Evolutionary conservation across 2,329 filamentous ascomycete species (phyloP), one percentile per base, ranked within the genome.

Genomic region (Xylariales sp.): DNA sequence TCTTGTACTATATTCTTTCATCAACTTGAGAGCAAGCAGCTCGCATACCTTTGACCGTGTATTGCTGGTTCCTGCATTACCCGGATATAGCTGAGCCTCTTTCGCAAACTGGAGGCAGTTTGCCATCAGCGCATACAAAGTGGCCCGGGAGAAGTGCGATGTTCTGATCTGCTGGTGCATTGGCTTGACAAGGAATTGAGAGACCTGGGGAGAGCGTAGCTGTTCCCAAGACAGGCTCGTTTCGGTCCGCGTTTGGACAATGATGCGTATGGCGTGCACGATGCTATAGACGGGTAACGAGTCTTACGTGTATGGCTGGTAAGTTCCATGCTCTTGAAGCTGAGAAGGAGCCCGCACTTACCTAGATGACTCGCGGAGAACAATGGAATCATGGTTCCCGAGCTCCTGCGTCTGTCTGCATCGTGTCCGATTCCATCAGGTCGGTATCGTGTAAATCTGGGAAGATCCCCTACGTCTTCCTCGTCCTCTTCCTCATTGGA

Each of bases 161-260:
- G 79, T 73, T 46, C 84, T 82, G 48, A 96, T 90, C 61, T 91
- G 85, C 59, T 93, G 86, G 63, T 93, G 88, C 70, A 96, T 93
- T 3, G 91, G 91, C 69, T 96, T 96, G 58, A 96, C 78, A 25
- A 97, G 76, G 60, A 97, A 97, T 59, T 95, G 90, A 12, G 89
- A 95, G 43, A 97, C 84, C 60, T 97, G 91, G 3, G 91, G 91
- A n/a, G 89, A 95, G 49, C 90, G 81, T 48, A 97, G 73, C 62
- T 97, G 91, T 50, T 97, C 91, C 90, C 90, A 97, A 12, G 88
- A 84, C 38, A 97, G 69, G 0, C 88, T 91, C 2, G 90, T 96
- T 68, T 97, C 91, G 63, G 88, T 95, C 58, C 86, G 82, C 45
- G 87, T 76, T 51, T 87, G 78, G 46, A 97, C 82, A 43, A 96